Conservation (phyloP, 257 asterid genomes). For the Lycium ferocissimum region DNA sequence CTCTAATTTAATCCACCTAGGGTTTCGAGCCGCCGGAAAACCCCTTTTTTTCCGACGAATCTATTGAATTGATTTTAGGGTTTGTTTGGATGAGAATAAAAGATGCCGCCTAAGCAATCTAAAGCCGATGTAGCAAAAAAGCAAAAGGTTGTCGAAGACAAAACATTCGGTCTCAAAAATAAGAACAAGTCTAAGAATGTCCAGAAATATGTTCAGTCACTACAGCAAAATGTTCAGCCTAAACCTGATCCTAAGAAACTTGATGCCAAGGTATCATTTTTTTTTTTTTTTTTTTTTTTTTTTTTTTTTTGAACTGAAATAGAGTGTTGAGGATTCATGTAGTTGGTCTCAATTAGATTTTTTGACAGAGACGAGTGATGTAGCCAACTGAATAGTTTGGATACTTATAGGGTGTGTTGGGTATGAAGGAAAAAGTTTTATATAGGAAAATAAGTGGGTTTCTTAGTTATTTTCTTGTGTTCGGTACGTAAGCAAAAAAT, state of each 20-base stretch:
- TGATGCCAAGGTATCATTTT: slow-evolving; percentile 65
- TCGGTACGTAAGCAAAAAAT: too few relatives aligned
- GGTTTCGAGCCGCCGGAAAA: slow-evolving; percentile 28
- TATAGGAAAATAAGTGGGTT: too few relatives aligned
- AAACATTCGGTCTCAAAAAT: slow-evolving; percentile 97
- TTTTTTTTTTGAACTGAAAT: background rate
- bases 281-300: background rate
- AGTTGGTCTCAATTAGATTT: background rate
- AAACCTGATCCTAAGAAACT: slow-evolving; percentile 65
- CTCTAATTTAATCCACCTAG: background rate
- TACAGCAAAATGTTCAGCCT: slow-evolving; percentile 76
- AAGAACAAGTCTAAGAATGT: slow-evolving; percentile 93
- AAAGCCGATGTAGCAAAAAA: slow-evolving; percentile 90
- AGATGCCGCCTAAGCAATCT: slow-evolving; percentile 93
- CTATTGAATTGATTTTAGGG: background rate
- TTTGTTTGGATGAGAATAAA: slow-evolving; percentile 35
- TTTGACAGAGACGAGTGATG: too few relatives aligned
- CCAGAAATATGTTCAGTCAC: slow-evolving; percentile 92
- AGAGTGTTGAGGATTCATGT: background rate
- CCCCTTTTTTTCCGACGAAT: background rate
- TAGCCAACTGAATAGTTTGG: too few relatives aligned
- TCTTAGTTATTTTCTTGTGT: too few relatives aligned
- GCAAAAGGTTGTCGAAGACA: slow-evolving; percentile 93
- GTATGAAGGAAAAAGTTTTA: too few relatives aligned
- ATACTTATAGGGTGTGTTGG: too few relatives aligned